Evolutionary conservation across 78 protist genomes (phyloP).

Genomic region (Neovahlkampfia damariscottae): DNA sequence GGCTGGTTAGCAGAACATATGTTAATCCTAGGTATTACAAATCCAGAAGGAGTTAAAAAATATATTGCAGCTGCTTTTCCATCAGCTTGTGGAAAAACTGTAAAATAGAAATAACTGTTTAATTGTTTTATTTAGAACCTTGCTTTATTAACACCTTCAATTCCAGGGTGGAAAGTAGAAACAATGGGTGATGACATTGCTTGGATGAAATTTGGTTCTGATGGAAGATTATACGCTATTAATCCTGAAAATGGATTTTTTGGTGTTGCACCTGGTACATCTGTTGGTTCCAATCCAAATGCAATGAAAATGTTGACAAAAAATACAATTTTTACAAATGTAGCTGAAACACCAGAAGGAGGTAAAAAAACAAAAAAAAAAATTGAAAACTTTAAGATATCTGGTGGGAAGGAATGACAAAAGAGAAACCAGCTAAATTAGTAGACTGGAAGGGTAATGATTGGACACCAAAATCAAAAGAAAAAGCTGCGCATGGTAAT

Average conservation of each 20-base stretch:
- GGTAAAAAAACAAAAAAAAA: no score
- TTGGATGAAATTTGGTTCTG: conserved; percentile 59
- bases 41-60: conserved; percentile 9
- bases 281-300: conserved; percentile 47
- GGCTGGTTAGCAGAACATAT: conserved; percentile 92
- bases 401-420: conserved; percentile 71
- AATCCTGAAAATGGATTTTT: conserved; percentile 90
- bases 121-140: no score
- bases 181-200: conserved; percentile 86
- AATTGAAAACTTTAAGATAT: no score
- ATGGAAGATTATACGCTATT: conserved; percentile 61
- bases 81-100: conserved; percentile 91
- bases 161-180: conserved; percentile 63
- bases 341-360: conserved; percentile 63
- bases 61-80: conserved; percentile 87
- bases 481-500: conserved; percentile 73
- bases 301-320: conserved; percentile 46
- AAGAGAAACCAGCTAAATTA: conserved; percentile 11
- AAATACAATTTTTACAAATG: conserved; percentile 77
- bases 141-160: conserved; percentile 60
- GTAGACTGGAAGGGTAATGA: conserved; percentile 55
- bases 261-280: conserved; percentile 90
- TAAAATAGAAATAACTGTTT: no score
- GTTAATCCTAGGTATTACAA: conserved; percentile 63
- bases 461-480: conserved; percentile 46